Evolutionary conservation across 2,329 filamentous ascomycete species (phyloP).

Genomic region (Penicillium psychrosexuale): DNA sequence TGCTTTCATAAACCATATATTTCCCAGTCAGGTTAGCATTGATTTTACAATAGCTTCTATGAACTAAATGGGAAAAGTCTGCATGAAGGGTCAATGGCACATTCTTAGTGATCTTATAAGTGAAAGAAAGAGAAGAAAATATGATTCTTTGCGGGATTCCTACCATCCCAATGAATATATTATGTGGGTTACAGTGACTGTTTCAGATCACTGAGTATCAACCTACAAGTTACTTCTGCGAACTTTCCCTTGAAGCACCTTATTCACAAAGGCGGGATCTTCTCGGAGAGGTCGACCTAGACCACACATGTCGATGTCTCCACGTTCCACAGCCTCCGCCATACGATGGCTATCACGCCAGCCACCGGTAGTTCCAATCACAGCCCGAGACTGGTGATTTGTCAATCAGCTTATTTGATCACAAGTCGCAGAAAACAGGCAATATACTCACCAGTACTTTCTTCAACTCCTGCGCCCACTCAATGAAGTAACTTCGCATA

Average conservation of each 20-base stretch:
- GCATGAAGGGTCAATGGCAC: too few species aligned
- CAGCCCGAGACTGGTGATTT: conserved; percentile 15
- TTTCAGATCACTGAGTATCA: too few species aligned
- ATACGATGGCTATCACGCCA: conserved; percentile 23
- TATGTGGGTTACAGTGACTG: background rate
- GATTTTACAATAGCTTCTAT: too few species aligned
- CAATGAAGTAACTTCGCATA: background rate
- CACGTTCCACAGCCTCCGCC: conserved; percentile 18
- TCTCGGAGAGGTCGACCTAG: conserved; percentile 17
- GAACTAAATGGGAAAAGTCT: too few species aligned
- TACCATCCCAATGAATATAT: background rate
- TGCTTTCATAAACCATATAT: background rate
- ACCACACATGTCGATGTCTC: conserved; percentile 23
- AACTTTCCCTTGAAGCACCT: background rate
- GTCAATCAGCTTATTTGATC: background rate
- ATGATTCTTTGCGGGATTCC: background rate
- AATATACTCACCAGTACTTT: background rate
- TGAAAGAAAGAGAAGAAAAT: background rate
- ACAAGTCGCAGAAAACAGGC: background rate
- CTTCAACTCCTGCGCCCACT: background rate
- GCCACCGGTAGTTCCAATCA: conserved; percentile 24
- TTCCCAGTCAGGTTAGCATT: too few species aligned
- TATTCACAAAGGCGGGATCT: background rate
- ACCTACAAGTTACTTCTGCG: background rate
- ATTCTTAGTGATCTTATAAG: too few species aligned